phyloP scores from a whole-genome alignment of 257 asterid species.

The Solanum ossicruentum region DNA sequence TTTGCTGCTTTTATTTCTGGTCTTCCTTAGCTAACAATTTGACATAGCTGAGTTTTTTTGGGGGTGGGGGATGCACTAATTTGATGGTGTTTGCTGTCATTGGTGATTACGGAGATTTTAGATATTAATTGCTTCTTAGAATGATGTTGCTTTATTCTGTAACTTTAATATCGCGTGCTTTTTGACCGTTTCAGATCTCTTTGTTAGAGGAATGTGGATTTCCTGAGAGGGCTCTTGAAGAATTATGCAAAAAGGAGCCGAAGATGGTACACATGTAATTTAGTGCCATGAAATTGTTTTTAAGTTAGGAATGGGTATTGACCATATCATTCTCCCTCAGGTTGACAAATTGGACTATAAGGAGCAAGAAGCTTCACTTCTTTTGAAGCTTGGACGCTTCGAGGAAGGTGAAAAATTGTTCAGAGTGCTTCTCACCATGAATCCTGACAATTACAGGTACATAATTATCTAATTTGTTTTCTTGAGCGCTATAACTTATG shows the following conservation, averaged over 20 bases:
- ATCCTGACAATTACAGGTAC: constrained; percentile 92
- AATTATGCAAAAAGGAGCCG: constrained; percentile 67
- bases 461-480: not conserved
- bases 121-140: not conserved
- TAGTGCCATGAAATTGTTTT: not conserved
- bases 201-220: constrained; percentile 85
- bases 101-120: not conserved
- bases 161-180: not conserved
- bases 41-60: not conserved
- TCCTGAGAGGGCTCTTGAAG: constrained; percentile 81
- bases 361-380: constrained; percentile 85
- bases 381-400: constrained; percentile 60
- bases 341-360: constrained; percentile 69
- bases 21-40: not conserved
- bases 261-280: constrained; percentile 50
- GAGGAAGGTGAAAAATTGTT: constrained; percentile 76
- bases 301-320: constrained; percentile 1
- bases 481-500: not conserved
- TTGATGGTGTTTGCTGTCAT: not conserved
- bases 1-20: not conserved
- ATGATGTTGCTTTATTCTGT: not conserved
- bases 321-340: constrained; percentile 18
- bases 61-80: not conserved
- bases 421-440: constrained; percentile 67
- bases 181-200: constrained; percentile 35